These are phyloP conservation scores for Globisporangium lucens DNA, from an alignment of 352 stramenopile genomes.

Conservation along the genomic window DNA sequence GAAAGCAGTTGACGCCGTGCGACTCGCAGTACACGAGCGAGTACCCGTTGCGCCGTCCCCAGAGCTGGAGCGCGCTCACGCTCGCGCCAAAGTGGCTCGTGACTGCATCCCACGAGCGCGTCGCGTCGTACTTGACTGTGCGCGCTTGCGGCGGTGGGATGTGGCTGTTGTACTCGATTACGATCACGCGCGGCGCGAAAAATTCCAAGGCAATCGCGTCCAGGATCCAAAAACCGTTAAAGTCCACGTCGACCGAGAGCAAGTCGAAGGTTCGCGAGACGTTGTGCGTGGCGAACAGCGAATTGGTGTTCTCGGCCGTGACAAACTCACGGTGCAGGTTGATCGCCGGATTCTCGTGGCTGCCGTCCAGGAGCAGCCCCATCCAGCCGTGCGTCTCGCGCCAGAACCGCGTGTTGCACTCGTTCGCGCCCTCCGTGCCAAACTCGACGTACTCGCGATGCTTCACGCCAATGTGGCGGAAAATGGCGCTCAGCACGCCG, in stretches of 20 bases:
- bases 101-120: conserved; percentile 40
- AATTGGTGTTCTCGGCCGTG: conserved; percentile 59
- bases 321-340: conserved; percentile 61
- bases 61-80: conserved; percentile 45
- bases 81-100: conserved; percentile 61
- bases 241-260: conserved; percentile 71
- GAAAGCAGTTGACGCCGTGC: conserved; percentile 72
- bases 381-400: conserved; percentile 49
- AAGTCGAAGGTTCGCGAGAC: conserved; percentile 53
- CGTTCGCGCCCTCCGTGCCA: conserved; percentile 44
- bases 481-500: conserved; percentile 58
- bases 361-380: conserved; percentile 59
- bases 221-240: conserved; percentile 76
- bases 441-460: conserved; percentile 60
- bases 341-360: conserved; percentile 37
- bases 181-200: conserved; percentile 51
- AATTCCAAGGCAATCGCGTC: conserved; percentile 37
- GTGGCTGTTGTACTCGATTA: conserved; percentile 68
- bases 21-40: conserved; percentile 80
- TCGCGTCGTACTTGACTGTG: conserved; percentile 40
- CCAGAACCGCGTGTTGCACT: conserved; percentile 64
- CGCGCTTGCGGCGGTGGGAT: conserved; percentile 41
- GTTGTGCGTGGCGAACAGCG: conserved; percentile 40
- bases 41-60: conserved; percentile 40
- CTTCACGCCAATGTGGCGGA: conserved; percentile 39